Base-by-base conservation (phyloP, 2,329 filamentous ascomycete genomes). In the Aspergillus fumigatus region DNA sequence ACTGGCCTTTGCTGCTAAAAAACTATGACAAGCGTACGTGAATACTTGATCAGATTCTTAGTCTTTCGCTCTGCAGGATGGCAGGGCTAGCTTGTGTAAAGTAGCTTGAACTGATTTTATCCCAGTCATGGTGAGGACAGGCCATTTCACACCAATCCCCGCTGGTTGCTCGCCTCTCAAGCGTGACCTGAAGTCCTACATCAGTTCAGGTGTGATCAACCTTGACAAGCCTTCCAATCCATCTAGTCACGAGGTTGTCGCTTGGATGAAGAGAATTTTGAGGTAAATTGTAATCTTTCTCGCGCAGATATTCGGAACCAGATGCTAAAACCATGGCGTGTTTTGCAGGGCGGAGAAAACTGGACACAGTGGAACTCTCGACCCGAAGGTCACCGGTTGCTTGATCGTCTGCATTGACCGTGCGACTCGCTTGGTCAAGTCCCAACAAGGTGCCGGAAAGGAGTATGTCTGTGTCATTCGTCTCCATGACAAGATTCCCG, bases 181-280 rank as follows among this genome's bases (percentile, higher is more conserved):
- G 79, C 90, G 94, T 76, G 93, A 97, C 75, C 84, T 99, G 72
- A 97, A 97, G 83, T 92, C 89, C 63, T 99, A 97, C 80, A 87
- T 99, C 74, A 93, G 89, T 75, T 96, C 91, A 62, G 94, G 94
- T 79, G 93, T 99, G 58, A 97, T 99, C 79, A 99, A 99, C 81
- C 87, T 97, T 67, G 90, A 95, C 80, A 96, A 96, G 82, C 94
- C 93, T 56, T 95, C 92, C 53, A 99, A 99, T 81, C 93, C 93
- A 54, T 97, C 92, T 65, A 94, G 89, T 71, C 94, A 99, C 84
- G 94, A 99, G 82, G 94, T 99, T 65, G 94, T 99, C 72, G 93
- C 94, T 65, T 99, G 94, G 94, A 89, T 97, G 68, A 99, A 99
- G 88, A 88, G 93, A 69, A 97, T 97, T 70, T 83, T 99, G 55